Conservation (phyloP, 2,329 filamentous ascomycete species). For the Penicillium crustosum region DNA sequence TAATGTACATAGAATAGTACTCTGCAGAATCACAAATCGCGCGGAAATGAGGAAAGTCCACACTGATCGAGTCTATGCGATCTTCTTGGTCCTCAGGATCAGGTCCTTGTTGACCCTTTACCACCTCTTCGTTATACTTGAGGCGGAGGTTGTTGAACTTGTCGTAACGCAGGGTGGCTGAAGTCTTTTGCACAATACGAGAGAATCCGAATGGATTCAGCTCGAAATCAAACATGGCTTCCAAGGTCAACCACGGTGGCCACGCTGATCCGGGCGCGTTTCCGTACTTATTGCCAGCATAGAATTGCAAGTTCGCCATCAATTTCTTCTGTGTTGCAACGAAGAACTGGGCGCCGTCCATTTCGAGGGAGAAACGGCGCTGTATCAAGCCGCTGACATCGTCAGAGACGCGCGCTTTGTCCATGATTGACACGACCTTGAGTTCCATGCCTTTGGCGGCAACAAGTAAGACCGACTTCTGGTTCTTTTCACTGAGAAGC, state of each 20-base stretch:
- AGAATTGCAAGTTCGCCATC: constrained; percentile 82
- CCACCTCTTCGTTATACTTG: constrained; percentile 95
- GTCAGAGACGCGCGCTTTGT: constrained; percentile 88
- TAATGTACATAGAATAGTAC: constrained; percentile 98
- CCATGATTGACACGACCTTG: constrained; percentile 97
- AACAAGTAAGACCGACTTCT: constrained; percentile 92
- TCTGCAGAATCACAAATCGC: constrained; percentile 97
- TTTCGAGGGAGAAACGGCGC: constrained; percentile 86
- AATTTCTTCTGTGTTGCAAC: constrained; percentile 94
- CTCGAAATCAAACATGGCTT: constrained; percentile 97
- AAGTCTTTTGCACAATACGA: constrained; percentile 94
- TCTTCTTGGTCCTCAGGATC: constrained; percentile 58
- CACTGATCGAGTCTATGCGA: constrained; percentile 93
- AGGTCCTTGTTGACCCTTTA: constrained; percentile 52
- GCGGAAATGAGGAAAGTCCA: constrained; percentile 90
- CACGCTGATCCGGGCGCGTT: constrained; percentile 80
- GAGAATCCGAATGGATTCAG: constrained; percentile 96
- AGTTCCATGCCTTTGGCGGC: constrained; percentile 98
- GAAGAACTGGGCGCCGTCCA: constrained; percentile 98
- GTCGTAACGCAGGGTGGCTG: constrained; percentile 89
- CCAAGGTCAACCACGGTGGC: constrained; percentile 97
- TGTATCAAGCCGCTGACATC: constrained; percentile 94
- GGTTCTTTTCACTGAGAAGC: constrained; percentile 96
- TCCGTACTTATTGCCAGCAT: constrained; percentile 91
- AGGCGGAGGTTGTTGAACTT: constrained; percentile 97